Base-by-base conservation (phyloP, 352 stramenopile genomes). In the Pythium phragmitis region DNA sequence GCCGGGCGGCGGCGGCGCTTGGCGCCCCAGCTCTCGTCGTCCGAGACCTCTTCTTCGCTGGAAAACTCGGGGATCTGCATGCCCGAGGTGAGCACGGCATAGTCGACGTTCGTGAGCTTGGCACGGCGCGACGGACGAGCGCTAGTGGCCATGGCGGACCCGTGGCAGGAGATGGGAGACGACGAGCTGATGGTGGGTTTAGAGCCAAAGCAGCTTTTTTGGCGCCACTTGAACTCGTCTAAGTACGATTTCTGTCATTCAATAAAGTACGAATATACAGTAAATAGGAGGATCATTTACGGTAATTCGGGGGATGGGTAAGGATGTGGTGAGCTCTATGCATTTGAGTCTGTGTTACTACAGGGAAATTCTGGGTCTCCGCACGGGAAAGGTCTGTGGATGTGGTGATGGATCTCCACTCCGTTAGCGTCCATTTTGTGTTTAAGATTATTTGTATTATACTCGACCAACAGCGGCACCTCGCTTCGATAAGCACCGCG, bases 61-160 rank as follows among this genome's bases (percentile, higher is more conserved):
- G 84, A 92, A 72, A 88, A 91, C 77, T 91, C 81, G 49, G 84
- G 84, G 65, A 92, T 89, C 62, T 89, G 79, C 74, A 88, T 77
- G 8, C 84, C 84, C 0, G 84, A 89, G 12, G 72, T 75, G n/a
- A 92, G 72, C 71, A 89, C 78, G 30, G 84, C 84, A 64, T 92
- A 92, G 75, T 92, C 81, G 33, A 92, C 78, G 52, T 87, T 82
- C 33, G 77, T 77, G 47, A 83, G 80, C 75, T 92, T 92, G 28
- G 80, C 84, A 34, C 85, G 85, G 55, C 84, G 84, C 57, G 73
- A 65, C 13, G 80, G 80, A 28, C 81, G 80, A 47, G 59, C 50
- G 17, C 53, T 70, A 14, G 52, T 16, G 11, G 47, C 21, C 45
- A 64, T 51, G 21, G n/a, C 19, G n/a, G 45, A 30, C 26, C 26